phyloP scores from a whole-genome alignment of 2,329 filamentous ascomycete species.

The Colletotrichum sp. region DNA sequence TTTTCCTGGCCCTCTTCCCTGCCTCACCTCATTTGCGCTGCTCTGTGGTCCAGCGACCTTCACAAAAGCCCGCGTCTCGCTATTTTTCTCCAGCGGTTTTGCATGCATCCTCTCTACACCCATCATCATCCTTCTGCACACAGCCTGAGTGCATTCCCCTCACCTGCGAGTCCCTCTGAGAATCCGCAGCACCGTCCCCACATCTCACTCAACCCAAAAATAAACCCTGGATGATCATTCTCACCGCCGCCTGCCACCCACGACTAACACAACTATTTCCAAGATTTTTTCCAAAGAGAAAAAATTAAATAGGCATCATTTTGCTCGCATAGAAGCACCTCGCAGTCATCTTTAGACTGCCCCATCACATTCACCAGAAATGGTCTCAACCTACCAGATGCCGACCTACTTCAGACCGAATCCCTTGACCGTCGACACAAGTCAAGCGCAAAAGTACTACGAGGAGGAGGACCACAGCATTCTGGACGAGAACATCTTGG shows the following conservation, averaged over 20 bases:
- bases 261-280: slow-evolving; percentile 16
- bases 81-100: not conserved
- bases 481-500: slow-evolving; percentile 66
- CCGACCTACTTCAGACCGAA: slow-evolving; percentile 56
- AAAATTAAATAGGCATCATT: slow-evolving; percentile 7
- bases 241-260: slow-evolving; percentile 13
- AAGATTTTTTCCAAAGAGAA: not conserved
- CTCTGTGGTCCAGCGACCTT: not conserved
- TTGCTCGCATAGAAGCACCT: slow-evolving; percentile 3
- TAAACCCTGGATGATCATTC: slow-evolving; percentile 17
- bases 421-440: slow-evolving; percentile 59
- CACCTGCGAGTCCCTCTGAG: slow-evolving; percentile 2
- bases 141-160: not conserved
- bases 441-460: slow-evolving; percentile 60
- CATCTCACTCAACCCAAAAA: slow-evolving; percentile 20
- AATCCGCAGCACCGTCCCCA: slow-evolving; percentile 11
- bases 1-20: not conserved
- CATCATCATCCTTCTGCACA: not conserved
- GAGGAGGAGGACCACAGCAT: slow-evolving; percentile 66
- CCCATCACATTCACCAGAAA: slow-evolving; percentile 29
- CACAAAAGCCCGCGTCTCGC: not conserved
- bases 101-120: not conserved
- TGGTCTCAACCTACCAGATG: slow-evolving; percentile 59
- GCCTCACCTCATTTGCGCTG: not conserved
- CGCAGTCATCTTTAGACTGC: slow-evolving; percentile 26